Conservation (phyloP, 2,329 filamentous ascomycete genomes). For the Colletotrichum karsti region DNA sequence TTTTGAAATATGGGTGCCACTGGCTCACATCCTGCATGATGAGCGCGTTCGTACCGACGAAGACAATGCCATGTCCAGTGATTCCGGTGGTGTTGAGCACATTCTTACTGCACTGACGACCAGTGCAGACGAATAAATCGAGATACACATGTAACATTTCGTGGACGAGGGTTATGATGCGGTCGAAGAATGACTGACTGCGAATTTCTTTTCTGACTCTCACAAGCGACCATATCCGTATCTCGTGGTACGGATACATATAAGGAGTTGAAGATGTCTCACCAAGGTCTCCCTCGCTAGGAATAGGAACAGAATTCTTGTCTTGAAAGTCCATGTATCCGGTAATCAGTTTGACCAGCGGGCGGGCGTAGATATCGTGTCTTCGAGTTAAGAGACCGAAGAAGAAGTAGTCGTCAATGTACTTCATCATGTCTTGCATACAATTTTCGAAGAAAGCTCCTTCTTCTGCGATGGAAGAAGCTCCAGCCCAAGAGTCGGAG, state of each 20-base stretch:
- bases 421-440: neutral
- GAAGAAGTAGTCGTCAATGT: constrained; percentile 2
- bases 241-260: neutral
- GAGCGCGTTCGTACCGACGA: neutral
- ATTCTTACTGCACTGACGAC: neutral
- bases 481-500: too few relatives aligned
- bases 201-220: too few relatives aligned
- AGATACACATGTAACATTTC: neutral
- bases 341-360: neutral
- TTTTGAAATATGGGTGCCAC: too few relatives aligned
- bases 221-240: too few relatives aligned
- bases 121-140: neutral
- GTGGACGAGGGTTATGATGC: neutral
- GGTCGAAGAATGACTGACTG: neutral
- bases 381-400: neutral
- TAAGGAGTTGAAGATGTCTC: neutral
- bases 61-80: neutral
- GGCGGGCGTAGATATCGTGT: too few relatives aligned
- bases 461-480: too few relatives aligned
- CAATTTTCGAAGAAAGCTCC: too few relatives aligned
- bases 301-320: too few relatives aligned
- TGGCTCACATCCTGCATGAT: neutral
- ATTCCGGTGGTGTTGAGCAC: neutral
- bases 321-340: neutral
- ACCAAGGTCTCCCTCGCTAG: neutral